Evolutionary conservation across 2,329 filamentous ascomycete species (phyloP).

Genomic region (Botrytis fabae): DNA sequence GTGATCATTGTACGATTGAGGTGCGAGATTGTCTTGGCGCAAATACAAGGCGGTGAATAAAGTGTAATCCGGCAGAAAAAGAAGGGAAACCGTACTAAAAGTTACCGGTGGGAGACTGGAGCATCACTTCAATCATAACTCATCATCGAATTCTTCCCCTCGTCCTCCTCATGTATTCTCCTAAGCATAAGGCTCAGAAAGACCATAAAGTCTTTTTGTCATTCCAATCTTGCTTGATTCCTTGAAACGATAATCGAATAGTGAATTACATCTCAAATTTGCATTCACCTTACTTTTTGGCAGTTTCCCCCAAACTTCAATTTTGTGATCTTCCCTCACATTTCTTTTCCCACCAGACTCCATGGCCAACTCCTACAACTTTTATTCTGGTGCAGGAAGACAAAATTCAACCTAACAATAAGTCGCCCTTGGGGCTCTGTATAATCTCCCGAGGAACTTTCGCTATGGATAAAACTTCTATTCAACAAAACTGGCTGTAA

Average conservation of each 20-base stretch:
- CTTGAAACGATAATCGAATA: slow-evolving; percentile 14
- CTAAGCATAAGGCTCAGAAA: slow-evolving; percentile 19
- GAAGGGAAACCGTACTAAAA: neutral
- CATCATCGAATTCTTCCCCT: slow-evolving; percentile 2
- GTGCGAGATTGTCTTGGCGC: neutral
- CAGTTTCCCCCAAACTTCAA: slow-evolving; percentile 8
- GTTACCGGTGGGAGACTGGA: neutral
- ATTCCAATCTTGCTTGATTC: slow-evolving; percentile 23
- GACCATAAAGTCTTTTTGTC: slow-evolving; percentile 19
- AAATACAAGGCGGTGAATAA: neutral
- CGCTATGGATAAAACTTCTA: slow-evolving; percentile 37
- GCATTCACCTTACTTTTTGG: neutral
- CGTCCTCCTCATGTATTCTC: slow-evolving; percentile 22
- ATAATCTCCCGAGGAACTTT: slow-evolving; percentile 11
- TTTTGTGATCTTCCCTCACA: slow-evolving; percentile 18
- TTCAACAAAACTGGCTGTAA: slow-evolving; percentile 54
- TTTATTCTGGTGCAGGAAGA: slow-evolving; percentile 19
- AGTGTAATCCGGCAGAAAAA: neutral
- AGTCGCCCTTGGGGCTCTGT: slow-evolving; percentile 51
- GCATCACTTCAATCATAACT: slow-evolving; percentile 13
- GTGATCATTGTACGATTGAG: neutral
- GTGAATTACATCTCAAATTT: slow-evolving; percentile 16
- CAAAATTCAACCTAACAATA: slow-evolving; percentile 52
- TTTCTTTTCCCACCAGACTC: slow-evolving; percentile 22
- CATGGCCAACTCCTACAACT: slow-evolving; percentile 23